phyloP scores from a whole-genome alignment of 2,329 filamentous ascomycete genomes.

The Stemphylium lycopersici region DNA sequence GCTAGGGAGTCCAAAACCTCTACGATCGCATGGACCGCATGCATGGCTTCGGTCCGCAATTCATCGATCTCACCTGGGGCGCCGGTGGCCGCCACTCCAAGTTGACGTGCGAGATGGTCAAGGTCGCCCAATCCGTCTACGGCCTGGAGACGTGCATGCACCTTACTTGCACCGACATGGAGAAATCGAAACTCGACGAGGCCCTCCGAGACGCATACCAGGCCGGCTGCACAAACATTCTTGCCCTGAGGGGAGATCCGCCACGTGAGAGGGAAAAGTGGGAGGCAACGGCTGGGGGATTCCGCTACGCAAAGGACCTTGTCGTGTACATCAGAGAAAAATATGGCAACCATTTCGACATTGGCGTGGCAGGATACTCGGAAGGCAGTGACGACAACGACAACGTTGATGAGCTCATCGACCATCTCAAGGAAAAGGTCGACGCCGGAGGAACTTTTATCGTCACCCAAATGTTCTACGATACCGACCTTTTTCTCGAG shows the following conservation, averaged over 20 bases:
- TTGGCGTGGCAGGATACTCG: slow-evolving; percentile 95
- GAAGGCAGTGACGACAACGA: slow-evolving; percentile 95
- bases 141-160: slow-evolving; percentile 99
- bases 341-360: slow-evolving; percentile 92
- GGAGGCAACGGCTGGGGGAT: slow-evolving; percentile 84
- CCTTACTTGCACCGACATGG: slow-evolving; percentile 98
- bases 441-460: slow-evolving; percentile 93
- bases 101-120: slow-evolving; percentile 96
- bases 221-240: slow-evolving; percentile 94
- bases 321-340: slow-evolving; percentile 80
- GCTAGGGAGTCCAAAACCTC: slow-evolving; percentile 88
- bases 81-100: slow-evolving; percentile 90
- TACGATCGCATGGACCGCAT: slow-evolving; percentile 99
- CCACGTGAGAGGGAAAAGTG: slow-evolving; percentile 93
- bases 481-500: slow-evolving; percentile 89
- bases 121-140: slow-evolving; percentile 91
- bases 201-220: slow-evolving; percentile 89
- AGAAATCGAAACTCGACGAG: slow-evolving; percentile 85
- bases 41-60: slow-evolving; percentile 90
- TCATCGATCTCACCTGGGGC: slow-evolving; percentile 99
- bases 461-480: slow-evolving; percentile 99
- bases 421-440: slow-evolving; percentile 96
- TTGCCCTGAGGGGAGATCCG: slow-evolving; percentile 91
- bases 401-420: slow-evolving; percentile 81
- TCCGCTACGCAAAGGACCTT: slow-evolving; percentile 90